Conservation (phyloP, 148 eudicot species). For the Pharnaceum exiguum region DNA sequence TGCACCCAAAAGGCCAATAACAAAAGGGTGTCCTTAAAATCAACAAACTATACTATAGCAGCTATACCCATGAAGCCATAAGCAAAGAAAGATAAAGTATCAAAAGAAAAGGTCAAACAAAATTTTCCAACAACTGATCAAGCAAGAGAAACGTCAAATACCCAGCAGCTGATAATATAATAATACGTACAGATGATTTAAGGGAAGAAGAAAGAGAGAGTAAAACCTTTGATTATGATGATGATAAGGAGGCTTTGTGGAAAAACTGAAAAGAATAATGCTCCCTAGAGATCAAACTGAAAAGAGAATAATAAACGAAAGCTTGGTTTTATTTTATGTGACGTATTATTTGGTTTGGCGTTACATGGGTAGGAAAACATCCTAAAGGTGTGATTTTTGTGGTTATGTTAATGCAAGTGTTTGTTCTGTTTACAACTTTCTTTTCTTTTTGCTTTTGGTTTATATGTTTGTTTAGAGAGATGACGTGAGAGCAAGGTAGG, state of each 20-base stretch:
- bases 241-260: neutral
- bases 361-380: no score
- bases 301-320: neutral
- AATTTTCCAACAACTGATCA: neutral
- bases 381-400: no score
- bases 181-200: no score
- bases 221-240: slow-evolving; percentile 13
- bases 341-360: no score
- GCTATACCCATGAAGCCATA: neutral
- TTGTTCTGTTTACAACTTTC: no score
- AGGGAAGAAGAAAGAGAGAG: slow-evolving; percentile 9
- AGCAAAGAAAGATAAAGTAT: neutral
- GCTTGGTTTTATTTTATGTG: no score
- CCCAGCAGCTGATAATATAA: neutral
- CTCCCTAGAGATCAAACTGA: no score
- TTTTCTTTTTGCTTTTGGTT: no score
- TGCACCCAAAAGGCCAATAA: slow-evolving; percentile 7
- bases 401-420: no score
- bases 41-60: neutral
- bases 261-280: slow-evolving; percentile 5
- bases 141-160: neutral
- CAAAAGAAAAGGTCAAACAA: neutral
- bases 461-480: no score
- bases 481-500: no score
- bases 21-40: neutral